phyloP scores from a whole-genome alignment of 345 rosid species.

The Camelina laxa region DNA sequence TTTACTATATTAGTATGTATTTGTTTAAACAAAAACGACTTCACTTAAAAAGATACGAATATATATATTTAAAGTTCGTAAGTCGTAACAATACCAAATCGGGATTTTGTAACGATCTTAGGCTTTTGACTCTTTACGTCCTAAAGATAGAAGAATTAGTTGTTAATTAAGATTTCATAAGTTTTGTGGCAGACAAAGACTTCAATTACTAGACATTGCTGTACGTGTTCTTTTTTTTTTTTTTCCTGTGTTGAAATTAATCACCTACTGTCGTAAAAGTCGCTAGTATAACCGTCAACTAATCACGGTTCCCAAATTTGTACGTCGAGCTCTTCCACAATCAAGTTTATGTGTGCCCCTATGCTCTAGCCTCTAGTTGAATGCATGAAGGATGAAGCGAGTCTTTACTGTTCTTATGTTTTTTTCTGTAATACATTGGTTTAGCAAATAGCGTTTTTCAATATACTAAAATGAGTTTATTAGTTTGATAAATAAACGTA shows the following conservation, averaged over 20 bases:
- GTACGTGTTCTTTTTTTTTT: background rate
- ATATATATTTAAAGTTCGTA: background rate
- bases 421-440: too few relatives aligned
- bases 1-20: background rate
- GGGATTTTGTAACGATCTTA: slow-evolving; percentile 29
- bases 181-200: slow-evolving; percentile 47
- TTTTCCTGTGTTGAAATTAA: slow-evolving; percentile 28
- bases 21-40: slow-evolving; percentile 3
- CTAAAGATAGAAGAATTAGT: slow-evolving; percentile 26
- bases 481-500: background rate
- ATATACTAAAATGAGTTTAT: too few relatives aligned
- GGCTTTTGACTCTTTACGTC: slow-evolving; percentile 35
- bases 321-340: slow-evolving; percentile 2
- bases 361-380: slow-evolving; percentile 4
- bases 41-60: slow-evolving; percentile 15
- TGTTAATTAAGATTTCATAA: slow-evolving; percentile 44
- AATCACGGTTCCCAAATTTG: slow-evolving; percentile 29
- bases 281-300: slow-evolving; percentile 30
- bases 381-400: background rate
- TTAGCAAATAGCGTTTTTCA: too few relatives aligned
- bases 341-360: background rate
- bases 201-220: slow-evolving; percentile 28
- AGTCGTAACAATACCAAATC: slow-evolving; percentile 21
- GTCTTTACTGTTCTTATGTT: background rate
- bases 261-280: slow-evolving; percentile 34